A percentile compares a stretch with the other conserved stretches of the same genome.
phyloP scores from a whole-genome alignment of 2,329 filamentous ascomycete species.

The Neurospora sp. region DNA sequence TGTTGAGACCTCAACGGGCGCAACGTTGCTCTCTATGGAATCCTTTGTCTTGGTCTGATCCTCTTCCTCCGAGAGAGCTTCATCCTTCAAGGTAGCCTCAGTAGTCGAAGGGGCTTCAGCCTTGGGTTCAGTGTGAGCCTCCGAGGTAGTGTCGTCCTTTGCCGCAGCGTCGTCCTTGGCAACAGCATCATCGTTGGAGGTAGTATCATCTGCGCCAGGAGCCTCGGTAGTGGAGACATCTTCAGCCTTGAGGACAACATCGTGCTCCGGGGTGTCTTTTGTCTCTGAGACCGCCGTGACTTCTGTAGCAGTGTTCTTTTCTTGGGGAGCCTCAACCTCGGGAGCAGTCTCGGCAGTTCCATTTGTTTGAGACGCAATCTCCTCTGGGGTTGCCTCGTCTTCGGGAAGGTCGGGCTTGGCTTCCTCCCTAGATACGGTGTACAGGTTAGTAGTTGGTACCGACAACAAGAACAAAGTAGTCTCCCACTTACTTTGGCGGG shows the following conservation, averaged over 20 bases:
- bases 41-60: not conserved
- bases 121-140: not conserved
- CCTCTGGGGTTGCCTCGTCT: not conserved
- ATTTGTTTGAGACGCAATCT: not conserved
- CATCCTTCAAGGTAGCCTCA: not conserved
- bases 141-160: not conserved
- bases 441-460: not conserved
- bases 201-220: not conserved
- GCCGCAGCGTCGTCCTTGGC: not conserved
- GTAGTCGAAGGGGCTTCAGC: not conserved
- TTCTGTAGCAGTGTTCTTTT: not conserved
- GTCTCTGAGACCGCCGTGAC: not conserved
- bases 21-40: not conserved
- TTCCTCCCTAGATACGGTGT: not conserved
- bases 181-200: not conserved
- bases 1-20: not conserved
- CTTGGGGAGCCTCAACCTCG: not conserved
- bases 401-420: not conserved
- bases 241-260: not conserved
- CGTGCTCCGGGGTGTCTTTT: not conserved
- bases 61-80: not conserved
- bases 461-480: not conserved
- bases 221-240: not conserved
- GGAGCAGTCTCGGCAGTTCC: not conserved
- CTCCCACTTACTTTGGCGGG: constrained; percentile 8